These are phyloP conservation scores for Geotrichum phurueaensis DNA, from an alignment of 1,139 yeast genomes.

Conservation along the genomic window DNA sequence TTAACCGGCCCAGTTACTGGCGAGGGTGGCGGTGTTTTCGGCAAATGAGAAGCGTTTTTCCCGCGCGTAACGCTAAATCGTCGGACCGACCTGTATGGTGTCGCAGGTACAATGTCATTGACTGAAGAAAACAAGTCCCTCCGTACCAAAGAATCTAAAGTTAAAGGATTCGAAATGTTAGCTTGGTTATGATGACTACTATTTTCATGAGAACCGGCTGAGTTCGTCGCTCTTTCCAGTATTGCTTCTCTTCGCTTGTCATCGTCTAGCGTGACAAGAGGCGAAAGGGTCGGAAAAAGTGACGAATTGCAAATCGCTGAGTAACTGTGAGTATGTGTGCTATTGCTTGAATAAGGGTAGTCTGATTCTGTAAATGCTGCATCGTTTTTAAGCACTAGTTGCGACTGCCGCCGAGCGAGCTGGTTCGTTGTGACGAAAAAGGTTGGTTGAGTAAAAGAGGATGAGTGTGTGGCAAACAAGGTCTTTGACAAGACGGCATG, in stretches of 20 bases:
- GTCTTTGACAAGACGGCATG: constrained; percentile 35
- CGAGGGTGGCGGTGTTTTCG: constrained; percentile 16
- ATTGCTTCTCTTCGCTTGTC: constrained; percentile 28
- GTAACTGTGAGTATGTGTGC: constrained; percentile 15
- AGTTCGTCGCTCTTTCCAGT: constrained; percentile 19
- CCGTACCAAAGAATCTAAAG: background rate
- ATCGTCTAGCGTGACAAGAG: constrained; percentile 32
- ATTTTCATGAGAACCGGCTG: constrained; percentile 16
- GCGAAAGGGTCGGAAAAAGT: constrained; percentile 27
- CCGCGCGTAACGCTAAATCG: constrained; percentile 3
- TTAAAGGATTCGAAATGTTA: background rate
- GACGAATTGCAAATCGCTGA: constrained; percentile 20
- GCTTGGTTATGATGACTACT: constrained; percentile 18
- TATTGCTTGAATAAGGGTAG: constrained; percentile 1
- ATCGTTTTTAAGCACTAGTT: constrained; percentile 28
- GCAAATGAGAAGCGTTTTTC: background rate
- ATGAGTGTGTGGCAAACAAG: constrained; percentile 30
- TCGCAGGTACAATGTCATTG: background rate
- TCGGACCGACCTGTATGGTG: background rate
- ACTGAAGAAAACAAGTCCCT: background rate
- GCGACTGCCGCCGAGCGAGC: constrained; percentile 38
- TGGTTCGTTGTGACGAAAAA: constrained; percentile 40
- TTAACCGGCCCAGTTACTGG: constrained; percentile 15
- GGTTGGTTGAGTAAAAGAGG: constrained; percentile 24
- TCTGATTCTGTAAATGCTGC: constrained; percentile 17